phyloP scores from a whole-genome alignment of 495 filamentous ascomycete genomes.

The Lentithecium fluviatile region DNA sequence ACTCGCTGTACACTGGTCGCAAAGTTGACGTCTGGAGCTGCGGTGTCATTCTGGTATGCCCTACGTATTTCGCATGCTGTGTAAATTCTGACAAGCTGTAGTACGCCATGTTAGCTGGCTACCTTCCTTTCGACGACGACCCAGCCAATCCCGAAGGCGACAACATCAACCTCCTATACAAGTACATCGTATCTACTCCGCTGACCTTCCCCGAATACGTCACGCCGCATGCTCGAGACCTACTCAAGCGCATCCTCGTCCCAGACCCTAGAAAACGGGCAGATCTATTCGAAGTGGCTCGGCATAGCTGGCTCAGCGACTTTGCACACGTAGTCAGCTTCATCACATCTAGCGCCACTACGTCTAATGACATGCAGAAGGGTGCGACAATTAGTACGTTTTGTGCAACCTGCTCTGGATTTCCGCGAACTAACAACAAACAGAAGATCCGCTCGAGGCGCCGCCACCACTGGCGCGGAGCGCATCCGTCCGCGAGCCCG shows the following conservation, averaged over 20 bases:
- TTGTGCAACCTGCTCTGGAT: background rate
- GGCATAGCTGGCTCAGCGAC: slow-evolving; percentile 97
- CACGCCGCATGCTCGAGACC: slow-evolving; percentile 91
- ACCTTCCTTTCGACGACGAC: slow-evolving; percentile 98
- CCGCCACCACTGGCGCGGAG: slow-evolving; percentile 69
- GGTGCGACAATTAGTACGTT: slow-evolving; percentile 69
- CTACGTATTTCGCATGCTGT: background rate
- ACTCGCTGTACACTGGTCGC: slow-evolving; percentile 92
- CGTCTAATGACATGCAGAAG: slow-evolving; percentile 78
- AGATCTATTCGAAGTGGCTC: slow-evolving; percentile 94
- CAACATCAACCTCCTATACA: slow-evolving; percentile 98
- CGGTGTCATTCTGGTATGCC: slow-evolving; percentile 92
- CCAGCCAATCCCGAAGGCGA: slow-evolving; percentile 98
- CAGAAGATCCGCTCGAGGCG: slow-evolving; percentile 56
- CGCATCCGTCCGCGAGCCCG: slow-evolving; percentile 85
- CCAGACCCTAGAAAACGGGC: slow-evolving; percentile 92
- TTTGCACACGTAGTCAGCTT: slow-evolving; percentile 92
- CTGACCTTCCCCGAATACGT: slow-evolving; percentile 99
- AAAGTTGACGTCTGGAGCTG: slow-evolving; percentile 99
- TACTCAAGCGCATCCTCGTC: slow-evolving; percentile 90
- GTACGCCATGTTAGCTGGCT: slow-evolving; percentile 99
- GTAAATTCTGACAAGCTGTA: slow-evolving; percentile 42
- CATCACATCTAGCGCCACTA: slow-evolving; percentile 92
- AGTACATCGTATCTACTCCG: slow-evolving; percentile 97
- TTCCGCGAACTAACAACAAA: slow-evolving; percentile 37